phyloP scores from a whole-genome alignment of 1,284 basidiomycete genomes.

The Coriolopsis trogii region DNA sequence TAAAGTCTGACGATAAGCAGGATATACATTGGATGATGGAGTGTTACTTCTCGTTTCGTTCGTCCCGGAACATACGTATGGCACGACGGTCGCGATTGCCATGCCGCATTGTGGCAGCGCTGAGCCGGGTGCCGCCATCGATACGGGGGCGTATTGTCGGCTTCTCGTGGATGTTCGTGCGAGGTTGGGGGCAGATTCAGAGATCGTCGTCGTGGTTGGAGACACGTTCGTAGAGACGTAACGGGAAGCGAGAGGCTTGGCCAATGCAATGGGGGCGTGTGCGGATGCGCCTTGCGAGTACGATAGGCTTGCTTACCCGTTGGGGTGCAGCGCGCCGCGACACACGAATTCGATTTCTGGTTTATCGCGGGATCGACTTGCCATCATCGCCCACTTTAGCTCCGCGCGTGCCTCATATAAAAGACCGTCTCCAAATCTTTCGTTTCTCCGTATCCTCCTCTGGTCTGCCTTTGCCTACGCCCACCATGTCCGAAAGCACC shows the following conservation, averaged over 20 bases:
- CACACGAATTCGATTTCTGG: no score
- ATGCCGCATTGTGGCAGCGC: slow-evolving; percentile 15
- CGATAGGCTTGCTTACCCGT: no score
- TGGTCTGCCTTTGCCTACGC: slow-evolving; percentile 6
- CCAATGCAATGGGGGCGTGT: slow-evolving; percentile 17
- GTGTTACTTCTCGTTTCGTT: slow-evolving; percentile 8
- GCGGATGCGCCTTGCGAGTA: no score
- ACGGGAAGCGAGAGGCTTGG: not conserved
- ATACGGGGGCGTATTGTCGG: slow-evolving; percentile 11
- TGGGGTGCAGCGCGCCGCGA: not conserved
- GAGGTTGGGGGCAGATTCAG: not conserved
- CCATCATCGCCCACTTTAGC: slow-evolving; percentile 35
- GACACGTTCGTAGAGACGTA: slow-evolving; percentile 23
- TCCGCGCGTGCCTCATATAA: slow-evolving; percentile 31
- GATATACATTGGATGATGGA: slow-evolving; percentile 3
- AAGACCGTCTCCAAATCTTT: slow-evolving; percentile 16
- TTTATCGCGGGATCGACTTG: slow-evolving; percentile 28
- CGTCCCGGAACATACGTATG: slow-evolving; percentile 10
- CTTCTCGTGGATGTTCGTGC: not conserved
- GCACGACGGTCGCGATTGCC: slow-evolving; percentile 12
- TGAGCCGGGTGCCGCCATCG: slow-evolving; percentile 20
- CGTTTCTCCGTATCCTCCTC: slow-evolving; percentile 16
- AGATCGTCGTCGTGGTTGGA: slow-evolving; percentile 10
- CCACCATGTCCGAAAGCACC: slow-evolving; percentile 29
- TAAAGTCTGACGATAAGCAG: slow-evolving; percentile 3